phyloP scores from a whole-genome alignment of 2,329 filamentous ascomycete species.

The Neofusicoccum sp. region DNA sequence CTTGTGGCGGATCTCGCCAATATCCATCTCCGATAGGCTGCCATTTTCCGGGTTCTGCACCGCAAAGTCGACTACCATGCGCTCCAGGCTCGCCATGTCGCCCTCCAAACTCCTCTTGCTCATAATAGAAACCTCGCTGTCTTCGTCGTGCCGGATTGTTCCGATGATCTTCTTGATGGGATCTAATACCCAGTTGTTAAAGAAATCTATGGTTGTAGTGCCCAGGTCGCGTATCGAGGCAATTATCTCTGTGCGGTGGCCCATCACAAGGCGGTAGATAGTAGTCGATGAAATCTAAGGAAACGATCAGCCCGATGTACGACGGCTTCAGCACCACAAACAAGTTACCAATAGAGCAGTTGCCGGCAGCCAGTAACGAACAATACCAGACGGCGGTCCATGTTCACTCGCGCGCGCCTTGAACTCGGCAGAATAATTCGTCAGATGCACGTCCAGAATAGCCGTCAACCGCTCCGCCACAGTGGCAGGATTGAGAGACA shows the following conservation, averaged over 20 bases:
- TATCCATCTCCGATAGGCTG: conserved; percentile 64
- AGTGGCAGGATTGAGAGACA: conserved; percentile 46
- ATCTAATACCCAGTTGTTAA: conserved; percentile 93
- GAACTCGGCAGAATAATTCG: conserved; percentile 62
- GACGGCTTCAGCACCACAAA: too few species aligned
- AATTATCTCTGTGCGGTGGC: conserved; percentile 71
- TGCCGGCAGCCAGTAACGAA: conserved; percentile 87
- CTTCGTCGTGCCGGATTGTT: conserved; percentile 89
- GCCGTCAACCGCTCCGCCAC: conserved; percentile 66
- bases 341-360: conserved; percentile 54
- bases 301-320: conserved; percentile 39
- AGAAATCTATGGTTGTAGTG: conserved; percentile 80
- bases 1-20: conserved; percentile 71
- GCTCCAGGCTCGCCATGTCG: conserved; percentile 86
- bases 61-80: conserved; percentile 98
- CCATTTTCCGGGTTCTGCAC: conserved; percentile 71
- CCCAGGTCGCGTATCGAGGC: conserved; percentile 80
- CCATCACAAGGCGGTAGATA: conserved; percentile 74
- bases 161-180: conserved; percentile 78
- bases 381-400: conserved; percentile 70
- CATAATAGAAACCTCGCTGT: conserved; percentile 94
- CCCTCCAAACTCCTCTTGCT: conserved; percentile 87
- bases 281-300: conserved; percentile 68
- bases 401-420: conserved; percentile 58
- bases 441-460: conserved; percentile 68